Evolutionary conservation across 805 yeast species (phyloP), one percentile per base, ranked within the genome.

Genomic region (Candida adriatica): DNA sequence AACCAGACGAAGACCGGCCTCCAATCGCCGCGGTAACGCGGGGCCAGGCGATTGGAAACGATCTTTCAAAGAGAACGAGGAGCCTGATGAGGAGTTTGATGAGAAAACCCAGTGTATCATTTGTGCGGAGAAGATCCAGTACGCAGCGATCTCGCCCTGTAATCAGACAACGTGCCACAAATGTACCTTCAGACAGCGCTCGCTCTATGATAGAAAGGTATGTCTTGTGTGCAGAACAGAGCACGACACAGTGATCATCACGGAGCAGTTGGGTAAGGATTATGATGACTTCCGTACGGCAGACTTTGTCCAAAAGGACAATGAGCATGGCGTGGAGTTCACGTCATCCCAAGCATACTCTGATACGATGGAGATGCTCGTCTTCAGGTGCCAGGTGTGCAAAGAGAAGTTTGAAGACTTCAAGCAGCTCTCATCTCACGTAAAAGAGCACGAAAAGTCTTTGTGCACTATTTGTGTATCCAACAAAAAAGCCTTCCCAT

Each of bases 211-310:
- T 16, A 85, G 83, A 56, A 68, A 66, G 19, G 62, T 70, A 13
- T 92, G 99, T 64, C 64, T 88, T 29, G 78, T 86, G 26, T 92
- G 99, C 56, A 74, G 98, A 48, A 61, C 86, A 1, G 85, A 78
- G 30, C 72, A 72, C 37, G 72, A 67, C 3, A 53, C 55, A 8
- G 59, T 84, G 21, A 62, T 83, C 1, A 70, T 82, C 42, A 68
- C 86, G 1, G 73, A 70, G n/a, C 56, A 64, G 17, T 29, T 59
- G 0, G 48, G 48, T 8, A 57, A 52, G 24, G 56, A 54, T 5
- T 75, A 46, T 45, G 55, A 45, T 5, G 71, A 67, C 5, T 54
- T 68, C 25, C 44, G 49, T 8, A 46, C 38, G 1, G 55, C 58
- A 11, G 48, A 18, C 4, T 24, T 70, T 24, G 55, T 49, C 7